Evolutionary conservation across 371 early-diverging fungal species (phyloP).

Genomic region (Actinomucor elegans): DNA sequence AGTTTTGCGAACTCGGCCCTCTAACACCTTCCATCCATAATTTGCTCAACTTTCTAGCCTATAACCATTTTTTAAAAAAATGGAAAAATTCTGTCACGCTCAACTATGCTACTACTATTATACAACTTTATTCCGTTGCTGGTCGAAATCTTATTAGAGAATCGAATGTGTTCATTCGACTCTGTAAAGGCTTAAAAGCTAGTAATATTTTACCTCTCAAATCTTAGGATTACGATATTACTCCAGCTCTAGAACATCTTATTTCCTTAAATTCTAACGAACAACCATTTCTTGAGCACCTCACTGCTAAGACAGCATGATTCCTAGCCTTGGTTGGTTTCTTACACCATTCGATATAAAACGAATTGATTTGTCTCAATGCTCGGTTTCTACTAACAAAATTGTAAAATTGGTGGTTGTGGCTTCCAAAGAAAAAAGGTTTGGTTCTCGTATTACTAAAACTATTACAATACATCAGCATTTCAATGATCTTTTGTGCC

Average conservation of each 20-base stretch:
- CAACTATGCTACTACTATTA: background rate
- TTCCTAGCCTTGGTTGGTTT: constrained; percentile 8
- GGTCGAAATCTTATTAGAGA: too few species aligned
- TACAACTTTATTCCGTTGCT: background rate
- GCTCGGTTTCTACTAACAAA: background rate
- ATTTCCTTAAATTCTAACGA: background rate
- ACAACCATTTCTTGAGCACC: background rate
- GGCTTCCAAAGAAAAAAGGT: too few species aligned
- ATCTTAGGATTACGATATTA: background rate
- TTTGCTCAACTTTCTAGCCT: constrained; percentile 9
- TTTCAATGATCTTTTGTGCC: constrained; percentile 10
- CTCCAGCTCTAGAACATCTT: background rate
- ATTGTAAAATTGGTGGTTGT: background rate
- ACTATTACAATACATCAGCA: too few species aligned
- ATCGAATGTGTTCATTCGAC: background rate
- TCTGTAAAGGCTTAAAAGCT: constrained; percentile 5
- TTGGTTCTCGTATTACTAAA: too few species aligned
- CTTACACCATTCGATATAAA: constrained; percentile 10
- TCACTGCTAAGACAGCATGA: background rate
- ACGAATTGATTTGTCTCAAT: constrained; percentile 7
- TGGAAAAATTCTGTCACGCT: background rate
- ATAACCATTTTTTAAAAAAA: constrained; percentile 1
- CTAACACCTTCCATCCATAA: background rate
- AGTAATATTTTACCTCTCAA: constrained; percentile 3
- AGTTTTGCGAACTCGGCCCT: background rate